Evolutionary conservation across 2,329 filamentous ascomycete species (phyloP), one percentile per base, ranked within the genome.

Genomic region (Metarhizium rileyi): DNA sequence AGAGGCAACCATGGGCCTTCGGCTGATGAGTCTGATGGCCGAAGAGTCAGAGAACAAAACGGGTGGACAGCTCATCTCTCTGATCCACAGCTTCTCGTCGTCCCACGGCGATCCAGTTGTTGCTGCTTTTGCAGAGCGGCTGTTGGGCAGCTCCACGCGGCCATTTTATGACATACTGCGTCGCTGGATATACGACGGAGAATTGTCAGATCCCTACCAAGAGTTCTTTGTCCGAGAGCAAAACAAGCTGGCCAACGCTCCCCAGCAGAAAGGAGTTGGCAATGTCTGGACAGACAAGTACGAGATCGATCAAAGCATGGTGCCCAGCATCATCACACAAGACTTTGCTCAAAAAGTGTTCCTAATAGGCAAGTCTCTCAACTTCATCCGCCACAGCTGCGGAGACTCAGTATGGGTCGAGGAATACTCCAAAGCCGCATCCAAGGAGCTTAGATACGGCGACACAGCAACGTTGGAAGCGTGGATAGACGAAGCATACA

Each of bases 261-360:
- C 67, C 45, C 76, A 74, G 57, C 71, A 72, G 46, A 77, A 75
- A 45, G 84, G 81, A 23, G 86, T 87, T 16, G 90, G 86, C 35
- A 96, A 90, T 56, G 90, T 97, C 2, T 98, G 93, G 93, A 90
- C 97, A 66, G 90, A 95, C 67, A 97, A 97, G 65, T 98, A 95
- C 69, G 86, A 88, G 61, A 76, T 96, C 36, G 84, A 87, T 57
- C 78, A 86, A 51, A 77, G 80, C 44, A 93, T 96, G 86, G 83
- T 96, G 23, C 93, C 93, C 0, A 90, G 85, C 40, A 97, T 97
- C 61, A 90, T 96, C 57, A 94, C 89, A 0, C 78, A 86, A 42
- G 90, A 95, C 53, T 96, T 98, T 68, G 90, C 93, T 0, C 88
- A 93, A 57, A 96, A 96, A 63, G 88, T 98, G 5, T 97, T 97